Evolutionary conservation across 2,329 filamentous ascomycete species (phyloP), one percentile per base, ranked within the genome.

Genomic region (Coniochaeta ligniaria): DNA sequence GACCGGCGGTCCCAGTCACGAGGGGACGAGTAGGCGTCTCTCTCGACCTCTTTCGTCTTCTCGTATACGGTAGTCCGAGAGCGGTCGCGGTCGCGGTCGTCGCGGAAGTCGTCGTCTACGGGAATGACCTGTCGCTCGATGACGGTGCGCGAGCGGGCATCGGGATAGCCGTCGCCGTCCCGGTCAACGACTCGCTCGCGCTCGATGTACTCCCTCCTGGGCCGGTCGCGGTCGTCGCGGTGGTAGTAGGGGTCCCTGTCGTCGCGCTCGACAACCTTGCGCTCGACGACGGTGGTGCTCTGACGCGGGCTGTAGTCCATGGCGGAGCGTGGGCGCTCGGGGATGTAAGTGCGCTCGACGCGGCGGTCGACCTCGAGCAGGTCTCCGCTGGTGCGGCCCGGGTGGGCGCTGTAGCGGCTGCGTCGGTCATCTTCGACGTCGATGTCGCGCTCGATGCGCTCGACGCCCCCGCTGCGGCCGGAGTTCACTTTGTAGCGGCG

Each of bases 401-500:
- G 55, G 38, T 59, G 60, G 55, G 68, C 68, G 55, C 76, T 76
- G 67, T 74, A 76, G 63, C 74, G 76, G 58, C 76, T 78, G 67
- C 78, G 77, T 58, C 72, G 71, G 57, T 79, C 77, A 63, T 81
- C 77, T 54, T 81, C 78, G 61, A 77, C 68, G 52, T 79, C 77
- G 58, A 78, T 63, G 52, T 69, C 69, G 59, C 66, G 71, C 38
- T 73, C 73, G 60, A 72, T 62, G 60, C 72, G 73, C 41, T 77
- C 74, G 64, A 75, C 72, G 9, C 72, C 74, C 62, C 79, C 78
- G 56, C 72, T 70, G 59, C 74, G 74, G 59, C 69, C 72, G 12
- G 76, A 74, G 9, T 71, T 70, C 31, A 83, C 79, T 68, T 83
- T 83, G 74, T 83, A 83, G 60, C 80, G 77, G 63, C 77, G 78